phyloP scores from a whole-genome alignment of 2,329 filamentous ascomycete genomes.

The Aspergillus sp. region DNA sequence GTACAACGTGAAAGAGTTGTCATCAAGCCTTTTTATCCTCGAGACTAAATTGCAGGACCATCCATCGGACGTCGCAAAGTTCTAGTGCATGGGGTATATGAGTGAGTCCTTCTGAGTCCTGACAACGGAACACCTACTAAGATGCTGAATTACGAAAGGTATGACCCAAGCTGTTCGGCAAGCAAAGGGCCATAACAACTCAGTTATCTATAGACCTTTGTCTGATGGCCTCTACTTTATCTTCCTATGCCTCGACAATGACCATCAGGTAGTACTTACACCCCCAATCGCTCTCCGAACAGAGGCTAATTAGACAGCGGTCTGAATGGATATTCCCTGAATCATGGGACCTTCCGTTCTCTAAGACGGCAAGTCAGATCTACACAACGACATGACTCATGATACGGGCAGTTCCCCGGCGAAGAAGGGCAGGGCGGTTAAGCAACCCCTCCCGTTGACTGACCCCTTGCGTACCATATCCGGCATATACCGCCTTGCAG shows the following conservation, averaged over 20 bases:
- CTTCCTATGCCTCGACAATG: neutral
- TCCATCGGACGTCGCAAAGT: neutral
- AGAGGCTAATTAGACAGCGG: neutral
- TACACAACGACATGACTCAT: too few relatives aligned
- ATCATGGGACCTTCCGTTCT: too few relatives aligned
- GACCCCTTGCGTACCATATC: too few relatives aligned
- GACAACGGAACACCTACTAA: neutral
- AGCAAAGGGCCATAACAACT: neutral
- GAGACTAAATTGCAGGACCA: neutral
- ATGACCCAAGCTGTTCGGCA: neutral
- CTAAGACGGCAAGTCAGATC: too few relatives aligned
- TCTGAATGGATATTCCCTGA: neutral
- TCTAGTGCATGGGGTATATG: neutral
- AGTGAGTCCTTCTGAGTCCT: neutral
- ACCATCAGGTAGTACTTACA: neutral
- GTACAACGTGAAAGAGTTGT: neutral
- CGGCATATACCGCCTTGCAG: conserved; percentile 30
- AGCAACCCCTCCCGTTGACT: too few relatives aligned
- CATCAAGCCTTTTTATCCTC: neutral
- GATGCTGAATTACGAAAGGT: neutral
- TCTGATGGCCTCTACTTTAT: neutral
- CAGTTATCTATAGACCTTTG: neutral
- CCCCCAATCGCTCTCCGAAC: neutral
- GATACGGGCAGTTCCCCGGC: too few relatives aligned
- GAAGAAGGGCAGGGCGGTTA: too few relatives aligned